phyloP scores from a whole-genome alignment of 2,329 filamentous ascomycete species.

The Sarocladium strictum region DNA sequence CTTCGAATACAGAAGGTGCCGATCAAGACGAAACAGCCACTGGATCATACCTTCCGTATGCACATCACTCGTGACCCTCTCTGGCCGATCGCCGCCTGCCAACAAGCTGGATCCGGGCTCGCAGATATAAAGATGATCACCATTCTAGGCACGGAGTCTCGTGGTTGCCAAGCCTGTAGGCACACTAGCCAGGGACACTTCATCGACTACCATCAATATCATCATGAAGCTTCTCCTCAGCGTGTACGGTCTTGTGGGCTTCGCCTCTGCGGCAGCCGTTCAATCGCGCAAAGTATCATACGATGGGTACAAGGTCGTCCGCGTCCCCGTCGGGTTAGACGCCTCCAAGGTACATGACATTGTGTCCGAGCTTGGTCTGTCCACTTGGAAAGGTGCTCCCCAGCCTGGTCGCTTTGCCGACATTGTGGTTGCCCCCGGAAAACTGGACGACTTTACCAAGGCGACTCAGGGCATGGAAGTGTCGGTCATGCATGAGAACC shows the following conservation, averaged over 20 bases:
- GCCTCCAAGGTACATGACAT: conserved; percentile 29
- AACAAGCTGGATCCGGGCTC: background rate
- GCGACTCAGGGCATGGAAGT: conserved; percentile 22
- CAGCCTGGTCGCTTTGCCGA: conserved; percentile 27
- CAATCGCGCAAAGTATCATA: conserved; percentile 26
- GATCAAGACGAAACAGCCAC: background rate
- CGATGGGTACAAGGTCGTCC: conserved; percentile 38
- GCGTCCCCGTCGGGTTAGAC: conserved; percentile 30
- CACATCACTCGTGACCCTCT: background rate
- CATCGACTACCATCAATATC: background rate
- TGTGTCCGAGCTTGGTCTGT: conserved; percentile 26
- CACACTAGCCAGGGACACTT: background rate
- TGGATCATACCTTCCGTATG: conserved; percentile 3
- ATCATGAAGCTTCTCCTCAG: conserved; percentile 7
- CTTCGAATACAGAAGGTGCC: conserved; percentile 4
- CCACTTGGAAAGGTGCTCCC: conserved; percentile 17
- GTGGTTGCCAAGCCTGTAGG: background rate
- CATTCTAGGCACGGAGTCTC: background rate
- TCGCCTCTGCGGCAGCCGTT: background rate
- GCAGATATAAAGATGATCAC: background rate
- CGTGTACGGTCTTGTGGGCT: background rate
- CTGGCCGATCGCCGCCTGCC: background rate
- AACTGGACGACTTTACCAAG: conserved; percentile 26
- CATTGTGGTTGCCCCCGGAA: conserved; percentile 31
- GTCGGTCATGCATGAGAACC: conserved; percentile 31